Evolutionary conservation across 2,329 filamentous ascomycete species (phyloP).

Genomic region (Myriosclerotinia curreyana): DNA sequence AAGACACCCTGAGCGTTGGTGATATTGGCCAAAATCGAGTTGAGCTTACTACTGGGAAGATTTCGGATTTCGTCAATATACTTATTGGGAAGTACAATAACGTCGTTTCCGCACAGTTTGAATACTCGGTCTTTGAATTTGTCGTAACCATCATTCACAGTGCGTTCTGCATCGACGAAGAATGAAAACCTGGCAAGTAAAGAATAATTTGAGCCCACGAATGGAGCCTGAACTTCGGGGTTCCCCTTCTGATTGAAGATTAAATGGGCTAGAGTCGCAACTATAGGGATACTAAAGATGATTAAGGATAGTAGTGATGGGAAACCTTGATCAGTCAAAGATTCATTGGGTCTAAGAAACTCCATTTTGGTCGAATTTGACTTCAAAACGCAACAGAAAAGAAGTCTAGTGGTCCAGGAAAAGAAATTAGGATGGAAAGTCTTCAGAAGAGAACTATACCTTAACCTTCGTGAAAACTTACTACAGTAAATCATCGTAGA

Average conservation of each 20-base stretch:
- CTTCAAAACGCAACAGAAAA: too few relatives aligned
- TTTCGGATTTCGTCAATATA: constrained; percentile 1
- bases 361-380: too few relatives aligned
- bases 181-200: too few relatives aligned
- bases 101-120: too few relatives aligned
- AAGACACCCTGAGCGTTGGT: not conserved
- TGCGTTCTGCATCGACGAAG: too few relatives aligned
- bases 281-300: not conserved
- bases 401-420: too few relatives aligned
- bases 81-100: constrained; percentile 4
- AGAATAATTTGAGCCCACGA: not conserved
- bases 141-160: too few relatives aligned
- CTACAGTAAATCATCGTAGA: too few relatives aligned
- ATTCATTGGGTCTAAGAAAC: not conserved
- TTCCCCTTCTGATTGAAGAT: not conserved
- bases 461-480: too few relatives aligned
- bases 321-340: not conserved
- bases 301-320: not conserved
- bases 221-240: not conserved
- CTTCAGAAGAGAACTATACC: too few relatives aligned
- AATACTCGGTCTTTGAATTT: not conserved
- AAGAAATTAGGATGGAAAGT: too few relatives aligned
- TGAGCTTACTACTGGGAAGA: not conserved
- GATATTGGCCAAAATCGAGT: constrained; percentile 1
- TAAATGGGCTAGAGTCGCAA: not conserved